These are phyloP conservation scores for Herpomyces periplanetae DNA, from an alignment of 2,329 filamentous ascomycete species.

Conservation along the genomic window DNA sequence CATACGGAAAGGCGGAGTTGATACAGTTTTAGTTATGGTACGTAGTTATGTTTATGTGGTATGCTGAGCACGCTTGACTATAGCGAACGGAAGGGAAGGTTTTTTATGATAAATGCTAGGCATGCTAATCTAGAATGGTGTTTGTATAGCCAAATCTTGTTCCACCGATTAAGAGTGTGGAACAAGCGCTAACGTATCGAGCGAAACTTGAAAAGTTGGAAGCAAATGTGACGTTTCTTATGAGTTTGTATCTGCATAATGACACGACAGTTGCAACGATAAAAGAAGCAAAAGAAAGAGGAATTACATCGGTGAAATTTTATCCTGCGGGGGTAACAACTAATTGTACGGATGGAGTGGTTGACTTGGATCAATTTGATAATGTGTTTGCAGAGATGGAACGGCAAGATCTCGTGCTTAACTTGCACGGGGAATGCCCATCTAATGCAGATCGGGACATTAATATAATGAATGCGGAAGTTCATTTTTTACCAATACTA, in stretches of 20 bases:
- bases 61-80: conserved; percentile 6
- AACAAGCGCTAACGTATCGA: conserved; percentile 23
- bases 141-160: conserved; percentile 20
- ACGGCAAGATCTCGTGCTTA: conserved; percentile 36
- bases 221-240: conserved; percentile 23
- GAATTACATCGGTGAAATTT: conserved; percentile 29
- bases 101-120: too few relatives aligned
- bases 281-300: conserved; percentile 25
- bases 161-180: conserved; percentile 19
- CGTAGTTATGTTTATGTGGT: conserved; percentile 3
- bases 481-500: conserved; percentile 41
- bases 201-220: conserved; percentile 17
- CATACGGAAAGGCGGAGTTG: conserved; percentile 20
- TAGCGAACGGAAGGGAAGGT: too few relatives aligned
- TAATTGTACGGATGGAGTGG: conserved; percentile 23
- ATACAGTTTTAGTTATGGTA: conserved; percentile 17
- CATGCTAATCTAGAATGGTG: too few relatives aligned
- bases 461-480: conserved; percentile 21
- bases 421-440: conserved; percentile 67
- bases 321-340: conserved; percentile 19
- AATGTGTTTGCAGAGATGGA: conserved; percentile 70
- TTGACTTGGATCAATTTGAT: conserved; percentile 27
- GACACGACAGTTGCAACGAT: conserved; percentile 15
- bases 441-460: conserved; percentile 5
- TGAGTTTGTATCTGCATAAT: conserved; percentile 24